A percentile compares a stretch with the other conserved stretches of the same genome.
These are phyloP conservation scores for Alternaria infectoria DNA, from an alignment of 2,329 filamentous ascomycete species.

Conservation along the genomic window DNA sequence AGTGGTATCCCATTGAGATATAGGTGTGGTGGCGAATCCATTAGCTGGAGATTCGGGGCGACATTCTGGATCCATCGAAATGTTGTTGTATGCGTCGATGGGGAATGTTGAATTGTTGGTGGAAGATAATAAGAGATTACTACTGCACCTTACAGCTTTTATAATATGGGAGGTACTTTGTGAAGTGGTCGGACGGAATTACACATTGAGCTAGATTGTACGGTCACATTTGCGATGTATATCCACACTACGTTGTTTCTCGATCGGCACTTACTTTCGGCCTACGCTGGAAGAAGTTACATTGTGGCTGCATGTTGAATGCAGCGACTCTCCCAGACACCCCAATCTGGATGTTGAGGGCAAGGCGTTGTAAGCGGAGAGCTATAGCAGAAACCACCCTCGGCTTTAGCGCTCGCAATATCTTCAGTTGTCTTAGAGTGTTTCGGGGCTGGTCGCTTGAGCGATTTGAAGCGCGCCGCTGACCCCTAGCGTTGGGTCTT, in stretches of 20 bases:
- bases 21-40: too few relatives aligned
- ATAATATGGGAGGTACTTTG: neutral
- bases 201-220: neutral
- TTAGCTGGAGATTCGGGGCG: too few relatives aligned
- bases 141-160: too few relatives aligned
- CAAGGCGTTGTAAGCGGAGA: neutral
- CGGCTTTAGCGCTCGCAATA: too few relatives aligned
- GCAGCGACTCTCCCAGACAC: neutral
- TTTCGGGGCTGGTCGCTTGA: too few relatives aligned
- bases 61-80: too few relatives aligned
- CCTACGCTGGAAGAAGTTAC: neutral
- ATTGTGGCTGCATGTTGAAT: neutral
- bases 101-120: too few relatives aligned
- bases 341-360: rapidly evolving
- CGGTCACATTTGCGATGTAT: neutral
- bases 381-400: neutral
- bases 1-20: too few relatives aligned
- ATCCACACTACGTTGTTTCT: neutral
- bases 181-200: neutral
- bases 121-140: too few relatives aligned
- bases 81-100: too few relatives aligned
- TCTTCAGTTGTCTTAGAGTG: too few relatives aligned
- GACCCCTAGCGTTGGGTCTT: neutral
- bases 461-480: too few relatives aligned
- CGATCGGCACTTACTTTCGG: neutral